Evolutionary conservation across 1,284 basidiomycete species (phyloP), one percentile per base, ranked within the genome.

Genomic region (Pterulicium gracile): DNA sequence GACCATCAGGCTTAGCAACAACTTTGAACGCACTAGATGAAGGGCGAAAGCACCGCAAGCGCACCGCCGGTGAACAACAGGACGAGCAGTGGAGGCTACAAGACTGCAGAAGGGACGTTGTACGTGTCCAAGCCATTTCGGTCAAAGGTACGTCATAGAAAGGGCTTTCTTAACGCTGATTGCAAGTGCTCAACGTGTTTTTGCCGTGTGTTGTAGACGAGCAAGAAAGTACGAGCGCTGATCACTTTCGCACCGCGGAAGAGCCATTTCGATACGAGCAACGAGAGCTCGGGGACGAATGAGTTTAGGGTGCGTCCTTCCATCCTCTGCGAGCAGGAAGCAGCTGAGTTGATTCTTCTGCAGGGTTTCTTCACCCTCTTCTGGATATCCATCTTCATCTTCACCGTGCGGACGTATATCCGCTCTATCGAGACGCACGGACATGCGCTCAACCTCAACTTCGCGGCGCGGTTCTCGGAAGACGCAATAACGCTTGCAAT

Each of bases 291-390:
- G 14, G 77, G 77, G 34, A 65, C 75, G 5, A 93, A 97, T 64
- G 81, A 92, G 60, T 95, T 97, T 61, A 76, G 93, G 54, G 83
- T 84, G 58, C 47, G 77, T 67, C 18, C n/a, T 32, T 14, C n/a
- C 24, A n/a, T 36, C 34, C 12, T 10, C 41, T 42, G 14, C 35
- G 53, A 36, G 44, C 35, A 17, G 12, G 48, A 35, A 46, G 4
- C 23, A 32, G n/a, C 27, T 32, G 27, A 32, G 19, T 20, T n/a
- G 20, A 22, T 15, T 20, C 4, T n/a, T 21, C 23, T 45, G 23
- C 55, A 85, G 80, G 93, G 93, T 1, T 96, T 96, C 72, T 96
- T 92, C 64, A 78, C 85, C 1, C 74, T 97, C 46, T 96, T 96
- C 66, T 96, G 93, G 80, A 77, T 83, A 58, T 89, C 84, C 18